These are phyloP conservation scores for Mortierella alpina DNA, from an alignment of 192 early-diverging fungal genomes.

Conservation along the genomic window DNA sequence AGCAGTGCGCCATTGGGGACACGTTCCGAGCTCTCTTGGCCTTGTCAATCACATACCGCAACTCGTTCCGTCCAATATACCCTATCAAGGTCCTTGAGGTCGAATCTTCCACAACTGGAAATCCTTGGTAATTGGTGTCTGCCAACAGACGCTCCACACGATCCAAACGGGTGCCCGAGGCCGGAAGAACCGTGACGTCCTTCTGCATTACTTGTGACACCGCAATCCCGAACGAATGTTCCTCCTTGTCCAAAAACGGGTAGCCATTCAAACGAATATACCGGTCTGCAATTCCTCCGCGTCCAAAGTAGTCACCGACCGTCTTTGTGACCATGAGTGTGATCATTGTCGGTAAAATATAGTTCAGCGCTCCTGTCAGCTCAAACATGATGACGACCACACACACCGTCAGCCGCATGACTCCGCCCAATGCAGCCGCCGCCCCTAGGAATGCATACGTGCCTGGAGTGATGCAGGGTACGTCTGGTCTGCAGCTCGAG, in stretches of 20 bases:
- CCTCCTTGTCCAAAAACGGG: constrained; percentile 82
- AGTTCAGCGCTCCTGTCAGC: constrained; percentile 93
- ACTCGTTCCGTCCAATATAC: constrained; percentile 73
- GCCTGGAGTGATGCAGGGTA: constrained; percentile 91
- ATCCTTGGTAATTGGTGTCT: constrained; percentile 70
- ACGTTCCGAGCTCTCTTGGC: constrained; percentile 58
- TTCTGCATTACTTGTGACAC: constrained; percentile 71
- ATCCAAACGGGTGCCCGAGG: constrained; percentile 60
- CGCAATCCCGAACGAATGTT: constrained; percentile 66
- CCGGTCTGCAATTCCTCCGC: constrained; percentile 82
- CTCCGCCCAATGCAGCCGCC: constrained; percentile 79
- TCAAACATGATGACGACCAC: constrained; percentile 99
- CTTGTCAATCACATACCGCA: constrained; percentile 68
- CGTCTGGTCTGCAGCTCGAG: constrained; percentile 78
- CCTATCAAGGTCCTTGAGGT: constrained; percentile 72
- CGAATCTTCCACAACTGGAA: constrained; percentile 78
- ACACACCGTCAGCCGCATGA: constrained; percentile 68
- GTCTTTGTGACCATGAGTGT: constrained; percentile 82
- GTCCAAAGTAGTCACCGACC: constrained; percentile 78
- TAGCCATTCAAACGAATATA: constrained; percentile 82
- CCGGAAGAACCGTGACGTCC: constrained; percentile 67
- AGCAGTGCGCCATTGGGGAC: constrained; percentile 60
- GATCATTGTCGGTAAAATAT: constrained; percentile 83
- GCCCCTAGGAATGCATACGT: constrained; percentile 96
- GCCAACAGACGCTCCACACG: constrained; percentile 60